Evolutionary conservation across 2,329 filamentous ascomycete genomes (phyloP).

Genomic region (Gliomastix tumulicola): DNA sequence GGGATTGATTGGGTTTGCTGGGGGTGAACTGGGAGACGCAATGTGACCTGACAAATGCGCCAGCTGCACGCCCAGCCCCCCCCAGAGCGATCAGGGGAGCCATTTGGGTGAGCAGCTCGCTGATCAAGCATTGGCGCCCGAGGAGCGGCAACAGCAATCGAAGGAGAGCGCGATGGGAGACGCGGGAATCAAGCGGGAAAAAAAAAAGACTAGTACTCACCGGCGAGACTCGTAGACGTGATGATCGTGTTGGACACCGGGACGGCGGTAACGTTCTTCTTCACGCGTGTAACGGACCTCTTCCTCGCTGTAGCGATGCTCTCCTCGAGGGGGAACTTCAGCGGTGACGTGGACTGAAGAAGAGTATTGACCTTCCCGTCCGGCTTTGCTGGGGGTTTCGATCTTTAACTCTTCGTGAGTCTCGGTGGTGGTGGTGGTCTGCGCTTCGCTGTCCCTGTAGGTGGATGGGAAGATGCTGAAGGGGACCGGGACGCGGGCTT

Average conservation of each 20-base stretch:
- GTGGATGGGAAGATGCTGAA: slow-evolving; percentile 99
- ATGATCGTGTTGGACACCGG: slow-evolving; percentile 53
- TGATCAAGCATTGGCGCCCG: no score
- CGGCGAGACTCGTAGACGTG: slow-evolving; percentile 8
- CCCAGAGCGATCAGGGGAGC: no score
- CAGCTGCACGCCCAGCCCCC: no score
- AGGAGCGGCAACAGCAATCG: no score
- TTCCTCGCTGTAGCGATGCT: slow-evolving; percentile 67
- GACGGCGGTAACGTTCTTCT: slow-evolving; percentile 67
- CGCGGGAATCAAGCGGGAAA: no score
- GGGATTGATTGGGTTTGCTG: no score
- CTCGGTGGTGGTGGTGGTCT: slow-evolving; percentile 40
- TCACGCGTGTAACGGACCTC: slow-evolving; percentile 76
- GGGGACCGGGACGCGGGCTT: slow-evolving; percentile 97
- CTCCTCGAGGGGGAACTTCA: slow-evolving; percentile 55
- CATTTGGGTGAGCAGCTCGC: no score
- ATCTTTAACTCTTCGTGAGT: slow-evolving; percentile 87
- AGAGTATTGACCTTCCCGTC: slow-evolving; percentile 96
- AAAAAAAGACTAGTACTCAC: slow-evolving; percentile 2
- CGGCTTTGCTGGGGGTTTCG: slow-evolving; percentile 68
- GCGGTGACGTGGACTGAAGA: slow-evolving; percentile 53
- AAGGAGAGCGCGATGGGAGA: no score
- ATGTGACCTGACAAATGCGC: no score
- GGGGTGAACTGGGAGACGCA: no score
- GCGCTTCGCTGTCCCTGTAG: slow-evolving; percentile 60